A percentile compares a stretch with the other conserved stretches of the same genome.
These are phyloP conservation scores for Mrakia frigida DNA, from an alignment of 768 basidiomycete genomes.

Conservation along the genomic window DNA sequence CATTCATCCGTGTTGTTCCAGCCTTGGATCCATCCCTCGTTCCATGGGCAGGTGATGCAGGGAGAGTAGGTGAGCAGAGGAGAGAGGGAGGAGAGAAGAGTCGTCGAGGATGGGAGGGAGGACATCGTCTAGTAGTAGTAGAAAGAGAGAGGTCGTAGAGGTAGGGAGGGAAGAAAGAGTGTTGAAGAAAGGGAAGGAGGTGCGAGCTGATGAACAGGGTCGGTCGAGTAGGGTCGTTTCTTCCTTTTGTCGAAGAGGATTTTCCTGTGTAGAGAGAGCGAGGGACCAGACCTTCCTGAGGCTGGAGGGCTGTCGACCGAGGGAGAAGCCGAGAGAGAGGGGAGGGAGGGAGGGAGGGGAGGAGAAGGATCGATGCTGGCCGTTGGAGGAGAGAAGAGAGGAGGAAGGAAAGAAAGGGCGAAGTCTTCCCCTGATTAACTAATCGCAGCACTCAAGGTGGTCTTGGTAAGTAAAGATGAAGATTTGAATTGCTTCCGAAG, in stretches of 20 bases:
- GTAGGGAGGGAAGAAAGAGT: neutral
- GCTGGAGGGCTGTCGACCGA: no score
- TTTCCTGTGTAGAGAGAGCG: no score
- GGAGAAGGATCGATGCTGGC: neutral
- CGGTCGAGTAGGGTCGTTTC: neutral
- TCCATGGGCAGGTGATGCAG: conserved; percentile 26
- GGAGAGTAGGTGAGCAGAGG: conserved; percentile 20
- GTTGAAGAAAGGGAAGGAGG: neutral
- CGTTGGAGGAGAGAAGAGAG: neutral
- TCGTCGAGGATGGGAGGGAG: neutral
- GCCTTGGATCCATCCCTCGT: conserved; percentile 13
- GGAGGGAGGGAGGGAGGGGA: neutral
- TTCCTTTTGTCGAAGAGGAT: neutral
- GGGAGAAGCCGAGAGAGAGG: neutral
- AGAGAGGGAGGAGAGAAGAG: conserved; percentile 1
- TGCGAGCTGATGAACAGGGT: neutral
- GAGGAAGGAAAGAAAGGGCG: neutral
- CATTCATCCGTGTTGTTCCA: conserved; percentile 25
- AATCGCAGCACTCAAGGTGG: no score
- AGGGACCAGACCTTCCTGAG: no score
- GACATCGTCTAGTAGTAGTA: neutral
- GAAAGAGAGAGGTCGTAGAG: neutral
- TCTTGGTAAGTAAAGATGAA: no score
- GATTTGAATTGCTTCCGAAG: no score
- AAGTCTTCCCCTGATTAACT: no score